Evolutionary conservation across 441 rosid species (phyloP).

Genomic region (Aleurites moluccanus): DNA sequence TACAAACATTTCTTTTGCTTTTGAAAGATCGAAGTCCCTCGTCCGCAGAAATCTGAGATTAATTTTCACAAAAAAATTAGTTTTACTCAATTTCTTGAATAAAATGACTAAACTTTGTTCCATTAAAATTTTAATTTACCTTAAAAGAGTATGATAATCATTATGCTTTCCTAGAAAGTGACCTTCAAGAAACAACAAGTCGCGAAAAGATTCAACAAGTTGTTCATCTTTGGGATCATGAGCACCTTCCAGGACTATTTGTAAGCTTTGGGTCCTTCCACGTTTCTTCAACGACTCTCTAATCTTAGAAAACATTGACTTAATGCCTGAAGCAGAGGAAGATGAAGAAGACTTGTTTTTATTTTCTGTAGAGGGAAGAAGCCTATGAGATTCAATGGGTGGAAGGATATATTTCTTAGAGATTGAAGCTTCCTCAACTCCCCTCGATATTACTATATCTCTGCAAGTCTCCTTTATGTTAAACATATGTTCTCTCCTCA

Average conservation of each 20-base stretch:
- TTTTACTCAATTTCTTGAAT: no score
- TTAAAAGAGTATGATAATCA: slow-evolving; percentile 54
- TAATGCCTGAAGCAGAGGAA: slow-evolving; percentile 24
- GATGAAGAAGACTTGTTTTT: slow-evolving; percentile 23
- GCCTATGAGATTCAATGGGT: slow-evolving; percentile 40
- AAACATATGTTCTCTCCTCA: slow-evolving; percentile 20
- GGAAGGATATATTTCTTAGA: slow-evolving; percentile 25
- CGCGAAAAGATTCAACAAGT: slow-evolving; percentile 43
- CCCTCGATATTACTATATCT: slow-evolving; percentile 37
- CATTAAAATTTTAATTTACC: slow-evolving; percentile 29
- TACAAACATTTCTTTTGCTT: slow-evolving; percentile 47
- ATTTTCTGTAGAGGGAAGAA: slow-evolving; percentile 30
- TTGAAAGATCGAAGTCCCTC: slow-evolving; percentile 54
- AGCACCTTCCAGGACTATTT: slow-evolving; percentile 39
- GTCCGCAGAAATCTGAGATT: slow-evolving; percentile 46
- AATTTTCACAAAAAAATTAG: not conserved
- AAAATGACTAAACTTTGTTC: no score
- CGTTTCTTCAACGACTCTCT: slow-evolving; percentile 41
- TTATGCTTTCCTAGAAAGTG: slow-evolving; percentile 37
- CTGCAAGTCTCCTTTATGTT: slow-evolving; percentile 26
- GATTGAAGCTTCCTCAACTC: slow-evolving; percentile 24
- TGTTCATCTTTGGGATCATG: slow-evolving; percentile 50
- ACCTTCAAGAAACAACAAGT: slow-evolving; percentile 48
- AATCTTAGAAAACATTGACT: slow-evolving; percentile 40
- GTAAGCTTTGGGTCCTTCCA: slow-evolving; percentile 46